These are phyloP conservation scores for Vanrija sp. DNA, from an alignment of 1,284 basidiomycete genomes.

Conservation along the genomic window DNA sequence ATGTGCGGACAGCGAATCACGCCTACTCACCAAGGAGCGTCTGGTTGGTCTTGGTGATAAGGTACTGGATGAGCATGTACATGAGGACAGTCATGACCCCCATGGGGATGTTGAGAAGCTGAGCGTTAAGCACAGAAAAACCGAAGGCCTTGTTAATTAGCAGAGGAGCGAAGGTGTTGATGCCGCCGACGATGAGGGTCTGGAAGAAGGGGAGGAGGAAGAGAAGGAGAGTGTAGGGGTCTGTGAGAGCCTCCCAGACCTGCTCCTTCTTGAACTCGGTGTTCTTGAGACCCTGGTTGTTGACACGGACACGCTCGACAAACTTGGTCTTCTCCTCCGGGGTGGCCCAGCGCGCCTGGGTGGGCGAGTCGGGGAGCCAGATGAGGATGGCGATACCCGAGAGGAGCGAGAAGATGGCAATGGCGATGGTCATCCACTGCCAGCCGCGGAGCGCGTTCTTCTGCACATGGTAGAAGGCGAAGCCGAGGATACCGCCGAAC, in stretches of 20 bases:
- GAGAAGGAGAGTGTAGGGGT: constrained; percentile 29
- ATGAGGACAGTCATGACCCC: constrained; percentile 13
- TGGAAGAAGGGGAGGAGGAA: constrained; percentile 29
- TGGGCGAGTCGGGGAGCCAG: constrained; percentile 32
- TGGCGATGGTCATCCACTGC: constrained; percentile 31
- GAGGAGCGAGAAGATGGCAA: constrained; percentile 18
- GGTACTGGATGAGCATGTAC: constrained; percentile 10
- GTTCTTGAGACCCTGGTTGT: constrained; percentile 38
- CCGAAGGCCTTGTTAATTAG: constrained; percentile 26
- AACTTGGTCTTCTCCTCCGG: constrained; percentile 27
- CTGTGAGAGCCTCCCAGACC: constrained; percentile 25
- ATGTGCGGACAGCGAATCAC: no score
- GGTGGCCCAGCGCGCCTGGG: constrained; percentile 27
- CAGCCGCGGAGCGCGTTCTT: constrained; percentile 19
- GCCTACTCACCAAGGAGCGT: background rate
- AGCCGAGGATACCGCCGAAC: constrained; percentile 13
- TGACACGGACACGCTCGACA: constrained; percentile 36
- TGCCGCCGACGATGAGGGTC: constrained; percentile 30
- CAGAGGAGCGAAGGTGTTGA: constrained; percentile 23
- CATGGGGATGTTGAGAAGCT: constrained; percentile 24
- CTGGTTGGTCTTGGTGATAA: constrained; percentile 4
- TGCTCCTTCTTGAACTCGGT: constrained; percentile 27
- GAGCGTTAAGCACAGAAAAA: constrained; percentile 16
- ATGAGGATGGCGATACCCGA: constrained; percentile 18
- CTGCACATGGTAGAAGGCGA: constrained; percentile 25